These are phyloP conservation scores for Thermothelomyces thermophilus DNA, from an alignment of 2,329 filamentous ascomycete species.

Conservation along the genomic window DNA sequence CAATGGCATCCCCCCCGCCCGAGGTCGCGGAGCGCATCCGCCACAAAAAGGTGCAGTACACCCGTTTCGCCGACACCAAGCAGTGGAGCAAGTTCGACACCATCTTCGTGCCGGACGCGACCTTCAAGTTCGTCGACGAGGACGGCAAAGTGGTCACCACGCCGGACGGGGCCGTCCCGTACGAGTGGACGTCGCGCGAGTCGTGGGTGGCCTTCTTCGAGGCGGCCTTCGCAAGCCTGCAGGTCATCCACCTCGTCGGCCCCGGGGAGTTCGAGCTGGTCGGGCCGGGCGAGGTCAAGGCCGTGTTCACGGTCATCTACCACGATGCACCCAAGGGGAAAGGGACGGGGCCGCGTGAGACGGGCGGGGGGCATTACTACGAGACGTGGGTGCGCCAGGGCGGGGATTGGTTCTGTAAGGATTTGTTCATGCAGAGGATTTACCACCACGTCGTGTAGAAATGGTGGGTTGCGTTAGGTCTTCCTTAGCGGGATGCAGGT, in stretches of 20 bases:
- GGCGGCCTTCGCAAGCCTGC: background rate
- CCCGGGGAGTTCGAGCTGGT: background rate
- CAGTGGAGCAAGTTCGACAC: constrained; percentile 2
- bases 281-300: background rate
- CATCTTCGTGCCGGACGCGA: constrained; percentile 4
- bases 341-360: background rate
- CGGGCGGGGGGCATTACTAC: constrained; percentile 1
- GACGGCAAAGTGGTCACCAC: background rate
- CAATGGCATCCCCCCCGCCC: background rate
- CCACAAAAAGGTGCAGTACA: background rate
- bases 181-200: background rate
- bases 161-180: background rate
- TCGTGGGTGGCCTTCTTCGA: constrained; percentile 4
- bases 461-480: too few relatives aligned
- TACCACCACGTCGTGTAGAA: background rate
- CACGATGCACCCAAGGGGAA: background rate
- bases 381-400: constrained; percentile 8
- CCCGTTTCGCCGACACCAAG: constrained; percentile 5
- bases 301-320: background rate
- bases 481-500: too few relatives aligned
- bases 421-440: constrained; percentile 1
- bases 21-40: constrained; percentile 5
- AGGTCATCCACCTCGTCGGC: background rate
- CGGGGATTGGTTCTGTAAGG: constrained; percentile 4
- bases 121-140: background rate